These are phyloP conservation scores for baker's yeast (Saccharomyces cerevisiae) DNA, from an alignment of 805 yeast genomes.

Conservation along the genomic window DNA sequence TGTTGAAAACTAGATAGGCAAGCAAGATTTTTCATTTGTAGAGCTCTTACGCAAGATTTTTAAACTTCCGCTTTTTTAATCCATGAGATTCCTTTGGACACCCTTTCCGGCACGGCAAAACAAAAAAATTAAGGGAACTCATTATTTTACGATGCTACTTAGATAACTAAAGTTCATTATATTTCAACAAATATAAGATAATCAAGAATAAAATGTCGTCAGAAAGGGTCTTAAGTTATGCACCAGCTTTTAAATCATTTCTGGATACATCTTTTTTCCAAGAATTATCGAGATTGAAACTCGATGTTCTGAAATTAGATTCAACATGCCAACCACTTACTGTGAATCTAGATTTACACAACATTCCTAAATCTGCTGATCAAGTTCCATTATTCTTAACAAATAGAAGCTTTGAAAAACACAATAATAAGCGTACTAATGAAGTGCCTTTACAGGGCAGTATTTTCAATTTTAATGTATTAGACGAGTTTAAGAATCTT, in stretches of 20 bases:
- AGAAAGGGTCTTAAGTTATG: slow-evolving; percentile 14
- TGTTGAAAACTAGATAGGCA: neutral
- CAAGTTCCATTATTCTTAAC: slow-evolving; percentile 19
- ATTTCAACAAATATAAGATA: neutral
- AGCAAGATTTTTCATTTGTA: neutral
- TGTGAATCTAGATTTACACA: slow-evolving; percentile 21
- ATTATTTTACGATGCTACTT: neutral
- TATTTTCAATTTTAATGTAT: slow-evolving; percentile 62
- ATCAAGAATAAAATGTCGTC: neutral
- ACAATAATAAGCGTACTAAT: slow-evolving; percentile 2
- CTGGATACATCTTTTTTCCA: slow-evolving; percentile 85
- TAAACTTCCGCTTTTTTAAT: neutral
- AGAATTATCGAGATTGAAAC: slow-evolving; percentile 59
- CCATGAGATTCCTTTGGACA: neutral
- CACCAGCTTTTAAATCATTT: slow-evolving; percentile 53
- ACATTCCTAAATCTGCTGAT: slow-evolving; percentile 9
- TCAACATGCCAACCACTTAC: slow-evolving; percentile 22
- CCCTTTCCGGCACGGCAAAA: neutral
- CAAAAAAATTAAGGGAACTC: neutral
- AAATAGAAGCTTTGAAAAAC: slow-evolving; percentile 28
- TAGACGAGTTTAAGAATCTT: slow-evolving; percentile 69
- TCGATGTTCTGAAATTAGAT: slow-evolving; percentile 59
- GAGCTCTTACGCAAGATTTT: neutral
- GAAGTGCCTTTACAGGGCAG: slow-evolving; percentile 29
- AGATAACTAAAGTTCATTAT: neutral